These are phyloP conservation scores for Cicer chorassanicum DNA, from an alignment of 306 rosid genomes.

Conservation along the genomic window DNA sequence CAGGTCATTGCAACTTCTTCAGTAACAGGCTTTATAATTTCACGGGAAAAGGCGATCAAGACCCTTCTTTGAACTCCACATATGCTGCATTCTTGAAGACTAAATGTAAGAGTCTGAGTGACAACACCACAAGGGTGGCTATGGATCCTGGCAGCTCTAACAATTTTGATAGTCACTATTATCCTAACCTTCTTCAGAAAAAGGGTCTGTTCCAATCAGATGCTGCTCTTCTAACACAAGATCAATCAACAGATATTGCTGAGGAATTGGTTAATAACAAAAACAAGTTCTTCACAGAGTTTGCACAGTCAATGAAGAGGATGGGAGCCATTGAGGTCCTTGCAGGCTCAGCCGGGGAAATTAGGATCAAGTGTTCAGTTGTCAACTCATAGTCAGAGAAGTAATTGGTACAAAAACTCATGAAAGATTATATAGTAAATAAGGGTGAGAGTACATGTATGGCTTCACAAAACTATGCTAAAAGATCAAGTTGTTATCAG, in stretches of 20 bases:
- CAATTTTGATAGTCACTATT: slow-evolving; percentile 53
- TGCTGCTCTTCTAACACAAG: slow-evolving; percentile 57
- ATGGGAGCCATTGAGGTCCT: slow-evolving; percentile 60
- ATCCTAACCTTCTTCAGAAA: slow-evolving; percentile 42
- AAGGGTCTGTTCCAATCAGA: slow-evolving; percentile 67
- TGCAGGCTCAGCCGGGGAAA: slow-evolving; percentile 53
- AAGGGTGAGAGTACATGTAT: neutral
- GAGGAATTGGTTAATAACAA: slow-evolving; percentile 38
- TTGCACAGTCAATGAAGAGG: slow-evolving; percentile 63
- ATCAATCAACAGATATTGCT: slow-evolving; percentile 12
- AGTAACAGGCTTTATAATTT: slow-evolving; percentile 57
- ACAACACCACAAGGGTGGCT: slow-evolving; percentile 43
- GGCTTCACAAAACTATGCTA: neutral
- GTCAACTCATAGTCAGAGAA: slow-evolving; percentile 52
- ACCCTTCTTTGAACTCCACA: slow-evolving; percentile 53
- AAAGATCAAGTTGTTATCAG: no score
- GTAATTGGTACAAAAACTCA: neutral
- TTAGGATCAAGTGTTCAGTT: slow-evolving; percentile 57
- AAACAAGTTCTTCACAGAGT: slow-evolving; percentile 47
- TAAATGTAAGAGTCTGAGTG: slow-evolving; percentile 39
- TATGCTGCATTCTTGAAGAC: slow-evolving; percentile 53
- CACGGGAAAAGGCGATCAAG: slow-evolving; percentile 67
- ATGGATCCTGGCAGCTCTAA: slow-evolving; percentile 56
- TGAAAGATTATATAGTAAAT: neutral
- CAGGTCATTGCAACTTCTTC: slow-evolving; percentile 55